phyloP scores from a whole-genome alignment of 139 green algal species.

The Zygnema cylindricum region DNA sequence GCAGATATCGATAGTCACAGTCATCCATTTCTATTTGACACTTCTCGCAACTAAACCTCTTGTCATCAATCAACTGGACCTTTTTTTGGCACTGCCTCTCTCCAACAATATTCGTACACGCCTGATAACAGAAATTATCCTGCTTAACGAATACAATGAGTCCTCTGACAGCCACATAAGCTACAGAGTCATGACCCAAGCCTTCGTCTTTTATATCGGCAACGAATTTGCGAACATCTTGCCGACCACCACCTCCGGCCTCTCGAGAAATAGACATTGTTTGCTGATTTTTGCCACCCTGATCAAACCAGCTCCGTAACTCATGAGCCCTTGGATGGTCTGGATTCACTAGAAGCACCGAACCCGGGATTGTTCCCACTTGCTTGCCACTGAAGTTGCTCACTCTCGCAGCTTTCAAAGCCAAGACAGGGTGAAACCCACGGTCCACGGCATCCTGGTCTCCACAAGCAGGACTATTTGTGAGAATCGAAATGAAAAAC shows the following conservation, averaged over 20 bases:
- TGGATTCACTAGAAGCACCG: constrained; percentile 77
- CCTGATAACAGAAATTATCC: constrained; percentile 77
- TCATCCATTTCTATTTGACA: constrained; percentile 36
- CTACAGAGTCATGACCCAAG: constrained; percentile 73
- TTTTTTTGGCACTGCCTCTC: constrained; percentile 83
- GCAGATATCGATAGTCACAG: constrained; percentile 58
- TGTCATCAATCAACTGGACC: constrained; percentile 64
- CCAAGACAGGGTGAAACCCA: constrained; percentile 77
- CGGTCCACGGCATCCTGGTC: constrained; percentile 34
- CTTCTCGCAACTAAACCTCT: constrained; percentile 59
- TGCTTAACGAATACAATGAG: constrained; percentile 71
- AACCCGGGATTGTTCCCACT: constrained; percentile 77
- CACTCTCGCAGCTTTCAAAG: constrained; percentile 81
- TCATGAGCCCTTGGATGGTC: constrained; percentile 69
- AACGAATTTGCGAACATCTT: constrained; percentile 75
- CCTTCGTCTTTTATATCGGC: constrained; percentile 81
- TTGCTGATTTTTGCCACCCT: constrained; percentile 30
- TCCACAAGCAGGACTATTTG: background rate
- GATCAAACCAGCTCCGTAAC: constrained; percentile 72
- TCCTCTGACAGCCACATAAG: constrained; percentile 73
- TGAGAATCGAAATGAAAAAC: background rate
- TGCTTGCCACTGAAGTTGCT: constrained; percentile 95
- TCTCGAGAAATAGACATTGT: constrained; percentile 66
- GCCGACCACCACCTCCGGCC: constrained; percentile 64
- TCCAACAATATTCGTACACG: constrained; percentile 70